Evolutionary conservation across 495 filamentous ascomycete species (phyloP).

Genomic region (Aspergillus sclerotioniger): DNA sequence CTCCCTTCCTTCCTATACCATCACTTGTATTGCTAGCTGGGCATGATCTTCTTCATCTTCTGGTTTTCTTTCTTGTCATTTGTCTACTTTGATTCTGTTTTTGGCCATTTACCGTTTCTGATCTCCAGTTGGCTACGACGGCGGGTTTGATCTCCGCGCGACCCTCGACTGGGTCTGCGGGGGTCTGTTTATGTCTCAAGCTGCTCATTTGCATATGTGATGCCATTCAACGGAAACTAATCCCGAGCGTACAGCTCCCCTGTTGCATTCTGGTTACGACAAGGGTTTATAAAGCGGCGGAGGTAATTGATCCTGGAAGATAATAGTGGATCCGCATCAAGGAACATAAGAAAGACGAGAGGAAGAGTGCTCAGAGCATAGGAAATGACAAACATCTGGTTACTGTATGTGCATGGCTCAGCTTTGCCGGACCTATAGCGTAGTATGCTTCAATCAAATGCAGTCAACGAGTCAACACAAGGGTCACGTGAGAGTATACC

Average conservation of each 20-base stretch:
- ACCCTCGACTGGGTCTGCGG: conserved; percentile 27
- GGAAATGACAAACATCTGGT: conserved; percentile 16
- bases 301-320: conserved; percentile 15
- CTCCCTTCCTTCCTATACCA: conserved; percentile 30
- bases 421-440: not conserved
- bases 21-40: conserved; percentile 47
- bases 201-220: conserved; percentile 26
- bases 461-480: conserved; percentile 20
- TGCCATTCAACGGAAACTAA: conserved; percentile 24
- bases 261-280: conserved; percentile 14
- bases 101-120: conserved; percentile 18
- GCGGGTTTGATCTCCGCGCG: conserved; percentile 19
- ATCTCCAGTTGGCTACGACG: conserved; percentile 19
- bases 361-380: conserved; percentile 12
- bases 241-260: conserved; percentile 17
- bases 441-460: conserved; percentile 9
- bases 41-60: conserved; percentile 36
- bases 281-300: conserved; percentile 14
- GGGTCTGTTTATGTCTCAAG: conserved; percentile 20
- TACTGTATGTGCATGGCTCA: not conserved
- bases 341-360: conserved; percentile 12
- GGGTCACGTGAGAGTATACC: conserved; percentile 11
- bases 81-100: conserved; percentile 17
- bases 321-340: conserved; percentile 14
- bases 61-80: conserved; percentile 16